These are phyloP conservation scores for Phytophthora syringae DNA, from an alignment of 352 stramenopile genomes.

Conservation along the genomic window DNA sequence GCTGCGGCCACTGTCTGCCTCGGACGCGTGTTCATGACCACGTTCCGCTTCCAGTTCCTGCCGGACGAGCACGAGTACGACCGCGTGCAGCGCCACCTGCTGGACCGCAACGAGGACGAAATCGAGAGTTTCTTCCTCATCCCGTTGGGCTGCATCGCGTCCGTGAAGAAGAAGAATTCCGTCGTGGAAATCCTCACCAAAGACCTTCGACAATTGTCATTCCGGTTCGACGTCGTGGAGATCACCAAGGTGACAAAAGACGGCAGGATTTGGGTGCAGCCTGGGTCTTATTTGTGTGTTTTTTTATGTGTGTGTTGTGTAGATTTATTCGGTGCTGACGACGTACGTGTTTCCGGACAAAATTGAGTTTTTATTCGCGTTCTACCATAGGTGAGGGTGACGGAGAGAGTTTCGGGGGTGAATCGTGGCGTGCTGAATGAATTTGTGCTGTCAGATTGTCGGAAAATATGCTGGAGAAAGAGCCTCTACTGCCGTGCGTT, in stretches of 20 bases:
- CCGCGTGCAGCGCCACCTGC: constrained; percentile 55
- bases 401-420: background rate
- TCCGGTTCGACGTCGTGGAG: constrained; percentile 79
- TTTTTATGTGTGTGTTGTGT: constrained; percentile 7
- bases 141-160: constrained; percentile 72
- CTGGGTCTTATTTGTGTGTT: constrained; percentile 4
- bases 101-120: constrained; percentile 63
- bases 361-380: constrained; percentile 86
- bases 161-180: constrained; percentile 83
- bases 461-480: constrained; percentile 46
- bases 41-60: constrained; percentile 85
- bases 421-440: background rate
- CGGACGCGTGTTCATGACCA: constrained; percentile 83
- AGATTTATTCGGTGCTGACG: constrained; percentile 83
- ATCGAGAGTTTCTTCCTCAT: constrained; percentile 83
- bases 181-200: constrained; percentile 83
- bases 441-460: constrained; percentile 45
- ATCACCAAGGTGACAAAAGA: constrained; percentile 56
- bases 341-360: constrained; percentile 88
- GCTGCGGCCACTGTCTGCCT: constrained; percentile 65
- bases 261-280: too few species aligned
- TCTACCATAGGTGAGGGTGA: constrained; percentile 66
- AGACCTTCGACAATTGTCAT: constrained; percentile 76
- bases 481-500: constrained; percentile 59
- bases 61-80: constrained; percentile 67